Percentiles rank a stretch among this genome's conserved stretches.
Conservation (phyloP, 1,284 basidiomycete species). For the Ustilago cynodontis region DNA sequence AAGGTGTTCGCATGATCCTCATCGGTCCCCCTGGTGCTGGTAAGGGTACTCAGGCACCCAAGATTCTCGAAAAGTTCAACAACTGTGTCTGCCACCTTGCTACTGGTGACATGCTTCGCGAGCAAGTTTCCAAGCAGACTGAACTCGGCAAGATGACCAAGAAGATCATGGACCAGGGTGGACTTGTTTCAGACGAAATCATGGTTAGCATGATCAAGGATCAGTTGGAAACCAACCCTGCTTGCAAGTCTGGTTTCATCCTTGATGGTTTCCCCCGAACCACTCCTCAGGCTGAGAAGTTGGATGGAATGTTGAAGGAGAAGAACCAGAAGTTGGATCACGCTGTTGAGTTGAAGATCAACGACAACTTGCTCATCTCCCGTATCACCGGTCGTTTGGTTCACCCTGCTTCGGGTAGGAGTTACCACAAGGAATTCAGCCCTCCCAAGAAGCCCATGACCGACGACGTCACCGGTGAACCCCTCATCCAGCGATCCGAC, state of each 20-base stretch:
- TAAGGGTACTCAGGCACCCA: constrained; percentile 98
- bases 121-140: constrained; percentile 90
- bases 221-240: constrained; percentile 91
- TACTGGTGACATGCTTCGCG: constrained; percentile 97
- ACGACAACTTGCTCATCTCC: constrained; percentile 93
- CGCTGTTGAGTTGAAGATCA: constrained; percentile 91
- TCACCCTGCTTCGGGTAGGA: constrained; percentile 87
- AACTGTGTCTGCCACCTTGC: constrained; percentile 93
- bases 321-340: constrained; percentile 87
- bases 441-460: constrained; percentile 94
- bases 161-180: constrained; percentile 92
- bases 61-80: constrained; percentile 86
- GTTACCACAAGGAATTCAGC: constrained; percentile 94
- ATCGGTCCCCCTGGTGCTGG: constrained; percentile 97
- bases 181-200: constrained; percentile 93
- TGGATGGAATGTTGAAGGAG: constrained; percentile 86
- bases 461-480: constrained; percentile 95
- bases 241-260: constrained; percentile 95
- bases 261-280: constrained; percentile 98
- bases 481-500: constrained; percentile 76
- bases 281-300: constrained; percentile 95
- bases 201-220: constrained; percentile 98
- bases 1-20: constrained; percentile 80
- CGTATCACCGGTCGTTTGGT: constrained; percentile 96
- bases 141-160: constrained; percentile 90